Conservation (phyloP, 192 early-diverging fungal genomes). For the Backusella australiensis region DNA sequence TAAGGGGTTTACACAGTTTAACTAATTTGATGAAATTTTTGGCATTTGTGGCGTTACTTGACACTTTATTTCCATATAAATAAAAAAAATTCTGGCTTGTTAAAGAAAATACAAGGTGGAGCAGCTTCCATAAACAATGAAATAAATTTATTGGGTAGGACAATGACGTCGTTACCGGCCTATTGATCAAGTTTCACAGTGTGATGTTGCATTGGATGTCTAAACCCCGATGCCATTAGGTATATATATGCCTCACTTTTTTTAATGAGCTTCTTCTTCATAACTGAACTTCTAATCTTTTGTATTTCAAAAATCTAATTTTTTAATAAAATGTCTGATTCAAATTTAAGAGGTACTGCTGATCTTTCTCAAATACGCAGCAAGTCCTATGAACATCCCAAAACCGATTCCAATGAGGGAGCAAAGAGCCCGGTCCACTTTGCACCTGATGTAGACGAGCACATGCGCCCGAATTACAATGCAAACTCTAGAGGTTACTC, state of each 20-base stretch:
- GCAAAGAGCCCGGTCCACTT: neutral
- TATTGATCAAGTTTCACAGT: neutral
- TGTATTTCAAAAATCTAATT: neutral
- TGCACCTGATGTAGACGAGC: neutral
- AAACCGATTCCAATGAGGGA: neutral
- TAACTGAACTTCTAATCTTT: neutral
- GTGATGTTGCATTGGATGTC: neutral
- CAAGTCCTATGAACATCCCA: neutral
- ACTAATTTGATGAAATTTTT: neutral
- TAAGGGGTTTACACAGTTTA: neutral
- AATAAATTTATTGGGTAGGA: neutral
- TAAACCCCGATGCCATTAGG: neutral
- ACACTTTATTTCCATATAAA: neutral
- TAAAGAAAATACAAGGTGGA: neutral
- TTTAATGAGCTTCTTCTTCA: neutral
- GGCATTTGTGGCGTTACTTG: neutral
- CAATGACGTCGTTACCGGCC: neutral
- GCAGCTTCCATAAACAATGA: neutral
- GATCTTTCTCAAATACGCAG: neutral
- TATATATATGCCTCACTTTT: neutral
- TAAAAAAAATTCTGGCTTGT: neutral
- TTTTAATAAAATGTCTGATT: neutral
- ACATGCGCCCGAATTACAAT: neutral
- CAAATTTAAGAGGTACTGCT: constrained; percentile 7
- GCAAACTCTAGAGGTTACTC: neutral